These are phyloP conservation scores for Cucumis cinereus DNA, from an alignment of 306 rosid genomes.

Conservation along the genomic window DNA sequence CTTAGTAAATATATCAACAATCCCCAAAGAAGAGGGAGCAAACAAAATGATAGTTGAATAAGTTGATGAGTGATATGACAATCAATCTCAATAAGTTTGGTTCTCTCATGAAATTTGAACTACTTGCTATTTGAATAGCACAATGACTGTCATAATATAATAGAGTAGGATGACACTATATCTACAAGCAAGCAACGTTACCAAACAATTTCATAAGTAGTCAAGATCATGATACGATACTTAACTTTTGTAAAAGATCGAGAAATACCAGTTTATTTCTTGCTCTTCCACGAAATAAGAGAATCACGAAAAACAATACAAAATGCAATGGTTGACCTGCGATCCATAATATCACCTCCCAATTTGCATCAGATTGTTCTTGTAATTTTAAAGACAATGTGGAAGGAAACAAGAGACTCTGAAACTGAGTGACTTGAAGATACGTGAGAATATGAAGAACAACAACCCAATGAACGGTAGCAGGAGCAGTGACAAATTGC, in stretches of 20 bases:
- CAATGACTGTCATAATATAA: not conserved
- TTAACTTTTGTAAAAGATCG: not conserved
- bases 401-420: not conserved
- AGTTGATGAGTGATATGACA: too few relatives aligned
- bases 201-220: not conserved
- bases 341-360: too few relatives aligned
- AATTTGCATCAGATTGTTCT: too few relatives aligned
- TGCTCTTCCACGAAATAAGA: not conserved
- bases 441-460: not conserved
- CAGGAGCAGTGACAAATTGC: not conserved
- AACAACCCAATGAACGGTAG: not conserved
- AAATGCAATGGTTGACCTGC: too few relatives aligned
- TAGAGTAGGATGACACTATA: not conserved
- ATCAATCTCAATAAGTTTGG: too few relatives aligned
- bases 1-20: too few relatives aligned
- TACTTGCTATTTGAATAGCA: not conserved
- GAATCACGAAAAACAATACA: too few relatives aligned
- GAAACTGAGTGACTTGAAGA: not conserved
- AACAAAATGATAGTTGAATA: too few relatives aligned
- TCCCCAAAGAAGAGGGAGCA: too few relatives aligned
- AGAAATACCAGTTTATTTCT: not conserved
- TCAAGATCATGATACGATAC: not conserved
- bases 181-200: not conserved
- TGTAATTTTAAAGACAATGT: not conserved
- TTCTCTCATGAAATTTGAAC: too few relatives aligned